phyloP scores from a whole-genome alignment of 306 rosid species.

The Corylus americana region DNA sequence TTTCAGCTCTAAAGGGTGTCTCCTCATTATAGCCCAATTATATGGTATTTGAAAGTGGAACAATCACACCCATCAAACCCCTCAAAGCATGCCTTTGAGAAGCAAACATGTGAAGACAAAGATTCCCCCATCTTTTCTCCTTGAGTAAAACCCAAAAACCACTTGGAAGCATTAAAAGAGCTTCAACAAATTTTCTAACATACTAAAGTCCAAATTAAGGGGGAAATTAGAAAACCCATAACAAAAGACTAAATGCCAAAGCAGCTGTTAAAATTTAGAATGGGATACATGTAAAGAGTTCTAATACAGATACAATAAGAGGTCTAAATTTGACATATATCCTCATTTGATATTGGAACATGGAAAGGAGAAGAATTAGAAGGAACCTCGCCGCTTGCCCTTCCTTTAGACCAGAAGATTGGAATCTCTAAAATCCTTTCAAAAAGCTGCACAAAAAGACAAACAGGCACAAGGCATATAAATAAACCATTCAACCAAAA shows the following conservation, averaged over 20 bases:
- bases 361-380: slow-evolving; percentile 6
- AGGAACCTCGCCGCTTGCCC: slow-evolving; percentile 88
- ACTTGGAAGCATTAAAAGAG: background rate
- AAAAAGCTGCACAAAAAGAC: slow-evolving; percentile 70
- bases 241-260: background rate
- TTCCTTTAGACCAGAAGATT: slow-evolving; percentile 80
- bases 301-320: background rate
- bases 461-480: slow-evolving; percentile 27
- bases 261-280: slow-evolving; percentile 5
- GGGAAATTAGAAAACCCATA: background rate
- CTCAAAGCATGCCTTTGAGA: background rate
- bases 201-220: background rate
- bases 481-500: slow-evolving; percentile 25
- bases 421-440: slow-evolving; percentile 91
- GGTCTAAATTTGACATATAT: slow-evolving; percentile 11
- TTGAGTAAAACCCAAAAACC: background rate
- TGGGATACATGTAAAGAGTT: background rate
- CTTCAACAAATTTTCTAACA: background rate
- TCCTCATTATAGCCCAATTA: background rate
- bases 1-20: background rate
- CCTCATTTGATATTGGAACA: slow-evolving; percentile 14
- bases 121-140: background rate
- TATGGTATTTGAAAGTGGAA: background rate
- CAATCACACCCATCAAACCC: background rate
- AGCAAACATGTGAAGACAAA: background rate